Percentiles rank a stretch among this genome's conserved stretches.
phyloP scores from a whole-genome alignment of 148 eudicot species.

The Camellia sinensis region DNA sequence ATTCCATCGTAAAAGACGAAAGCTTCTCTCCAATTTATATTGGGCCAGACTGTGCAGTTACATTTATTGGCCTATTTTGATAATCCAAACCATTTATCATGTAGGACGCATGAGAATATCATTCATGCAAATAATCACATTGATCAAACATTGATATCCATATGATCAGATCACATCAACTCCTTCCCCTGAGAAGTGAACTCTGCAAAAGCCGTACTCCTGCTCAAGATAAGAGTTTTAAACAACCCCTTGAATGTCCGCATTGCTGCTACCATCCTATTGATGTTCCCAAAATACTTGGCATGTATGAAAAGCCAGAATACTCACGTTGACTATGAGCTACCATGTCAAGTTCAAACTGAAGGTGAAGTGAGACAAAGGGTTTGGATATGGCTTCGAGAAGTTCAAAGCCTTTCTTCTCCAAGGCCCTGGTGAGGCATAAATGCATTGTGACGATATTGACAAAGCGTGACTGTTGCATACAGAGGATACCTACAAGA shows the following conservation, averaged over 20 bases:
- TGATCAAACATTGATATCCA: neutral
- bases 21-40: neutral
- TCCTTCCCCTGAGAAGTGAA: constrained; percentile 49
- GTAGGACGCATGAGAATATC: no score
- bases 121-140: no score
- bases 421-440: constrained; percentile 55
- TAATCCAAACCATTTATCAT: no score
- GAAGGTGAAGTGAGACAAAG: constrained; percentile 87
- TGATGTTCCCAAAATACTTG: constrained; percentile 96
- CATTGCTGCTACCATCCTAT: constrained; percentile 98
- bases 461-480: constrained; percentile 86
- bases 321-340: constrained; percentile 95
- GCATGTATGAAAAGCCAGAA: constrained; percentile 71
- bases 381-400: constrained; percentile 92
- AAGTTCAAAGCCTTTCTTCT: constrained; percentile 65
- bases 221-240: constrained; percentile 68
- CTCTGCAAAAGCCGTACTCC: constrained; percentile 63
- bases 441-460: constrained; percentile 80
- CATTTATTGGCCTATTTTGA: no score
- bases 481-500: constrained; percentile 65
- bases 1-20: neutral
- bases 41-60: no score
- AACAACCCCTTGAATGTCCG: constrained; percentile 67
- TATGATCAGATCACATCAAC: constrained; percentile 47
- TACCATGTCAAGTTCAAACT: constrained; percentile 98